Conservation (phyloP, 2,329 filamentous ascomycete genomes). For the Epichloe gansuensis region DNA sequence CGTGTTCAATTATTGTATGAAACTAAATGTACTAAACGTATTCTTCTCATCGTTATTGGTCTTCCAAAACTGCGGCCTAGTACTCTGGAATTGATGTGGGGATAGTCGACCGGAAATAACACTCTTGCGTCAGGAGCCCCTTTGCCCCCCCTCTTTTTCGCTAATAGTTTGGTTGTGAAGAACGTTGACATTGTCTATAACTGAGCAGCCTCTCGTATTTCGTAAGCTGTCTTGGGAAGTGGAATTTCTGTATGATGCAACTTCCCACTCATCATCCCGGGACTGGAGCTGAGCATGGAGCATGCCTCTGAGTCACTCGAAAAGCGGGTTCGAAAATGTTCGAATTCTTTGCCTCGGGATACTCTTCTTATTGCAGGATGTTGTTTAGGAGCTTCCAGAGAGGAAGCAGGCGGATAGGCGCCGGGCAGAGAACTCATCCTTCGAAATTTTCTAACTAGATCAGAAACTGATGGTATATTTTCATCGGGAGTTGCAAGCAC, state of each 20-base stretch:
- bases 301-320: conserved; percentile 6
- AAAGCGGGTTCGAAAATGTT: conserved; percentile 5
- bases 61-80: conserved; percentile 4
- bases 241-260: background rate
- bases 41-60: conserved; percentile 7
- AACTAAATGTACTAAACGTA: conserved; percentile 8
- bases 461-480: conserved; percentile 12
- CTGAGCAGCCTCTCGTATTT: background rate
- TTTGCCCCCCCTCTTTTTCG: background rate
- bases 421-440: conserved; percentile 10
- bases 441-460: conserved; percentile 14
- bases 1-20: conserved; percentile 1
- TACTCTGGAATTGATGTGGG: background rate
- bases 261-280: background rate
- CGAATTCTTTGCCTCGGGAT: conserved; percentile 4
- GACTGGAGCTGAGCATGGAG: background rate
- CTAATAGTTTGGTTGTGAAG: background rate
- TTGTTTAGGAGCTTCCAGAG: background rate
- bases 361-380: conserved; percentile 3
- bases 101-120: background rate
- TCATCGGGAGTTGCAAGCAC: conserved; percentile 2
- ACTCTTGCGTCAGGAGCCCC: background rate
- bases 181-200: background rate
- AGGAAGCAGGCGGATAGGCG: background rate
- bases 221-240: background rate